A percentile compares a stretch with the other conserved stretches of the same genome.
phyloP scores from a whole-genome alignment of 441 rosid genomes.

The Pelargonium exstipulatum region DNA sequence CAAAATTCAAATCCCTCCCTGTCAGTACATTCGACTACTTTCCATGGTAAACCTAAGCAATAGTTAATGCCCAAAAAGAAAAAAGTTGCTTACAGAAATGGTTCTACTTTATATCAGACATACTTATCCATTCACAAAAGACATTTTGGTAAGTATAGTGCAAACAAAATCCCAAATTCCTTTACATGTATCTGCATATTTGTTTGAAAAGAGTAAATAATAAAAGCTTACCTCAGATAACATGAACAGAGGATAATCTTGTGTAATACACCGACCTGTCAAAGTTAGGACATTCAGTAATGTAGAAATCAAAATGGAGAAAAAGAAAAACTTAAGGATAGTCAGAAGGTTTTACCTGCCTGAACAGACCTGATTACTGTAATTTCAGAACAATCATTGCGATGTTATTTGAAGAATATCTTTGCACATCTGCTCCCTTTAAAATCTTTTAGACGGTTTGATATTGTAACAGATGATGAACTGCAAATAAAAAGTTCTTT shows the following conservation, averaged over 20 bases:
- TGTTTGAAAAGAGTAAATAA: background rate
- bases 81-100: too few species aligned
- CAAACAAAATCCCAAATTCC: too few species aligned
- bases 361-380: background rate
- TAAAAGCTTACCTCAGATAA: background rate
- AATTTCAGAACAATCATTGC: background rate
- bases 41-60: too few species aligned
- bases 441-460: background rate
- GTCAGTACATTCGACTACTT: too few species aligned
- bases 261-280: background rate
- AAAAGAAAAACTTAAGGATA: background rate
- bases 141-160: too few species aligned
- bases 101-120: too few species aligned
- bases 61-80: too few species aligned
- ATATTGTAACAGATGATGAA: background rate
- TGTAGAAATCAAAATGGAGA: background rate
- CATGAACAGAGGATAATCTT: background rate
- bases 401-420: background rate
- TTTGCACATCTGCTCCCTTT: background rate
- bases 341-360: slow-evolving; percentile 6
- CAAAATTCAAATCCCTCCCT: too few species aligned
- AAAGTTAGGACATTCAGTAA: background rate
- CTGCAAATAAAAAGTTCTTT: background rate
- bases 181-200: background rate
- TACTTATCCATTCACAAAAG: too few species aligned